Conservation (phyloP, 805 yeast genomes). For the Pichia exigua region DNA sequence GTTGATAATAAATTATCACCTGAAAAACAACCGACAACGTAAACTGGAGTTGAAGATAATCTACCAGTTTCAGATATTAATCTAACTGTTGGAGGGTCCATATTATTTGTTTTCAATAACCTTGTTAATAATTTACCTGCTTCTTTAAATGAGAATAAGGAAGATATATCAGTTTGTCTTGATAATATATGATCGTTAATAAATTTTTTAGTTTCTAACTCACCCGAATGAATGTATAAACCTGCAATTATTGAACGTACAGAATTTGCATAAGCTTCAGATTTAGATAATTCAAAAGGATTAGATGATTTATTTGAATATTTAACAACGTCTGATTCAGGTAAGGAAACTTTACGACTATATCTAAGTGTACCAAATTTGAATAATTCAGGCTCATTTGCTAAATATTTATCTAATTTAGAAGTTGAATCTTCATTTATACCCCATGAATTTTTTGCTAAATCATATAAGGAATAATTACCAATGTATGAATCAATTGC, state of each 20-base stretch:
- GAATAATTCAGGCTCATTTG: conserved; percentile 59
- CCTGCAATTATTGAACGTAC: conserved; percentile 84
- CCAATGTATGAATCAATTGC: conserved; percentile 75
- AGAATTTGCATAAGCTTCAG: conserved; percentile 51
- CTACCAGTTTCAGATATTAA: conserved; percentile 93
- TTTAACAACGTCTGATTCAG: conserved; percentile 42
- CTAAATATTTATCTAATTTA: conserved; percentile 55
- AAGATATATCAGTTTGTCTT: conserved; percentile 67
- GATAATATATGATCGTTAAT: conserved; percentile 70
- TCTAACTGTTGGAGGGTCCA: conserved; percentile 70
- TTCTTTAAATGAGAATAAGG: conserved; percentile 71
- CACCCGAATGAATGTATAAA: conserved; percentile 65
- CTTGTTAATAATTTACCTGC: conserved; percentile 80
- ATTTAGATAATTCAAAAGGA: conserved; percentile 17
- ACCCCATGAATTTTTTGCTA: conserved; percentile 78
- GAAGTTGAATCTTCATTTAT: conserved; percentile 66
- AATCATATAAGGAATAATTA: conserved; percentile 49
- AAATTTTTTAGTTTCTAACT: conserved; percentile 56
- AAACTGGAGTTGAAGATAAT: conserved; percentile 72
- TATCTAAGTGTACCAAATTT: conserved; percentile 65
- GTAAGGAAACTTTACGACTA: conserved; percentile 34
- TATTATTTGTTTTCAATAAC: conserved; percentile 66
- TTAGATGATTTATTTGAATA: conserved; percentile 27
- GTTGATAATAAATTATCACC: conserved; percentile 84
- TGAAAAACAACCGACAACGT: conserved; percentile 83